Evolutionary conservation across 176 grass and related monocot species (phyloP), one percentile per base, ranked within the genome.

Genomic region (Tuctoria greenei): DNA sequence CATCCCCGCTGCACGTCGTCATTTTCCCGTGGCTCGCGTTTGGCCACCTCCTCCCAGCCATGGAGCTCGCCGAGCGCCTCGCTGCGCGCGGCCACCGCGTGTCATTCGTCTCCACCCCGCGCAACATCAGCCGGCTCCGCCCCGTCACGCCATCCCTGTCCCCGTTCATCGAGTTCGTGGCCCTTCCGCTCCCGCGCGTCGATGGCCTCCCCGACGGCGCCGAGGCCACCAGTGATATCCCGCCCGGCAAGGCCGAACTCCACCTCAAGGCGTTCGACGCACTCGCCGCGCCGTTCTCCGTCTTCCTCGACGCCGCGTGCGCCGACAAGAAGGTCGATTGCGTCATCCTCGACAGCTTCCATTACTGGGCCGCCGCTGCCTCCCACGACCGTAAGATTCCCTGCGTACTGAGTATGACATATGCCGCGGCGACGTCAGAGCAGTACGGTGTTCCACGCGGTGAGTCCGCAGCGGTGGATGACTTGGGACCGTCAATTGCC

Each of bases 261-360:
- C 79, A 68, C 71, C 11, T 28, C 16, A 59, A 72, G 23, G 82
- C 73, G 15, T 23, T 85, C 45, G 64, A 69, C 43, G 43, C 24
- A 1, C 44, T 69, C 25, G 67, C 67, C 1, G 43, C 43, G 43
- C 43, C 67, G 14, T 69, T 69, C 67, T 49, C 67, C 14, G 67
- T 14, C 15, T 69, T 69, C 67, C 67, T 69, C 67, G 67, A 49
- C 17, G 67, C 43, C 39, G 45, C 49, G 25, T 10, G 44, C 70
- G 38, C 65, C 23, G 50, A 23, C 74, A 16, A 7, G 21, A 68
- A 39, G 43, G 23, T 83, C 3, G 81, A 83, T 39, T 66, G 81
- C 27, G 16, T 70, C 6, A 23, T 66, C 61, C 0, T 67, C 64
- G 65, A 67, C 65, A 67, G 14, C 65, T 67, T 67, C 40, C 65